These are phyloP conservation scores for Maudiozyma humilis DNA, from an alignment of 1,139 yeast genomes.

Conservation along the genomic window DNA sequence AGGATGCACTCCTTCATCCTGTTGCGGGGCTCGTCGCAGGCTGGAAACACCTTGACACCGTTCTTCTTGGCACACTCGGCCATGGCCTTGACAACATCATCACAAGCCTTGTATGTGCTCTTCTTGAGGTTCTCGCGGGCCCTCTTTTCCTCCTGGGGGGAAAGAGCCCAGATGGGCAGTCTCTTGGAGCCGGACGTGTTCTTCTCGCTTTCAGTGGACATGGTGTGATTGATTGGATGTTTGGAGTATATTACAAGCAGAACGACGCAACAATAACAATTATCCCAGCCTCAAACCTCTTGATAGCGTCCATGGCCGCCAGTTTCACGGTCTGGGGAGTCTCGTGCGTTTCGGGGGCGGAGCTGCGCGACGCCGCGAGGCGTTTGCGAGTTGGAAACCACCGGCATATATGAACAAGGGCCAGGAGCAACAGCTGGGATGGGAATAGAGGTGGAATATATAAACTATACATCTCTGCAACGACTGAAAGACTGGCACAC, in stretches of 20 bases:
- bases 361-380: background rate
- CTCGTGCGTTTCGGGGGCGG: too few relatives aligned
- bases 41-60: constrained; percentile 50
- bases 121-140: constrained; percentile 72
- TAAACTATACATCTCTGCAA: too few relatives aligned
- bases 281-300: too few relatives aligned
- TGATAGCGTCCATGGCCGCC: too few relatives aligned
- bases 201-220: constrained; percentile 3
- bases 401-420: too few relatives aligned
- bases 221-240: too few relatives aligned
- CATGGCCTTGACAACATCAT: constrained; percentile 49
- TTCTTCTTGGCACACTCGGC: constrained; percentile 47
- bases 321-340: too few relatives aligned
- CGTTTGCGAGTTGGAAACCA: background rate
- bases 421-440: too few relatives aligned
- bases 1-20: constrained; percentile 66
- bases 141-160: constrained; percentile 79
- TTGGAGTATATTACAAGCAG: too few relatives aligned
- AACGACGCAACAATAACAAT: too few relatives aligned
- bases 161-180: constrained; percentile 74
- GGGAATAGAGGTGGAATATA: too few relatives aligned
- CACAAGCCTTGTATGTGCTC: constrained; percentile 65
- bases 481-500: too few relatives aligned
- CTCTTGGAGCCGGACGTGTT: constrained; percentile 10
- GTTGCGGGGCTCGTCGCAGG: constrained; percentile 49